Evolutionary conservation across 2,329 filamentous ascomycete genomes (phyloP), one percentile per base, ranked within the genome.

Genomic region (Lasiodiplodia theobromae): DNA sequence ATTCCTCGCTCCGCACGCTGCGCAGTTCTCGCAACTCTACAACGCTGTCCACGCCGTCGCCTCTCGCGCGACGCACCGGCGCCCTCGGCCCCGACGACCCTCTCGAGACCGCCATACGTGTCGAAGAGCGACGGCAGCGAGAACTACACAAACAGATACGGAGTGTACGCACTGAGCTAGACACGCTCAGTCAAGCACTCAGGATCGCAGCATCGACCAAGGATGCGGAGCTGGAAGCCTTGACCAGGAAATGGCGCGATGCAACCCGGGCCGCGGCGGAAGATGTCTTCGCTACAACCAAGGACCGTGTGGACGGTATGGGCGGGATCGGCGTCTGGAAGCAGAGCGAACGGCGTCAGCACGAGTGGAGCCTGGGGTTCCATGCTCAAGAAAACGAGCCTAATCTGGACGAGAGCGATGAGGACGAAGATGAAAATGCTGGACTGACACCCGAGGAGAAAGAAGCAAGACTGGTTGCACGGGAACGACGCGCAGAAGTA

Each of bases 221-320:
- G 67, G 86, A 89, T 74, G 81, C 79, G 1, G 87, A 91, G 68
- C 80, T 93, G 28, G 79, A 85, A 52, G 78, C 75, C 0, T 74
- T 92, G 71, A 85, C 87, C 52, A 76, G 75, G 3, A 90, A 86
- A 75, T 93, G 91, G 91, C 86, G 83, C 57, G 77, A 74, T 0
- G 86, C 88, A 21, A 87, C 86, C 69, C 84, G 89, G 70, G 80
- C 84, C 62, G 90, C 89, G 7, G 91, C 91, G 1, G 91, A 93
- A 72, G 89, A 91, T 73, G 79, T 92, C 12, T 92, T 91, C 76
- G 83, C 80, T 28, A 79, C 82, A 23, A 87, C 90, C 25, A 84
- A 85, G 70, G 88, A 89, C 75, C 80, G 87, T 66, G 83, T 91
- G 44, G 82, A 87, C 73, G 80, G 85, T 72, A 89, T 90, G 86